A percentile compares a stretch with the other conserved stretches of the same genome.
Conservation (phyloP, 164 flowering plant genomes). For the Annona cherimola region DNA sequence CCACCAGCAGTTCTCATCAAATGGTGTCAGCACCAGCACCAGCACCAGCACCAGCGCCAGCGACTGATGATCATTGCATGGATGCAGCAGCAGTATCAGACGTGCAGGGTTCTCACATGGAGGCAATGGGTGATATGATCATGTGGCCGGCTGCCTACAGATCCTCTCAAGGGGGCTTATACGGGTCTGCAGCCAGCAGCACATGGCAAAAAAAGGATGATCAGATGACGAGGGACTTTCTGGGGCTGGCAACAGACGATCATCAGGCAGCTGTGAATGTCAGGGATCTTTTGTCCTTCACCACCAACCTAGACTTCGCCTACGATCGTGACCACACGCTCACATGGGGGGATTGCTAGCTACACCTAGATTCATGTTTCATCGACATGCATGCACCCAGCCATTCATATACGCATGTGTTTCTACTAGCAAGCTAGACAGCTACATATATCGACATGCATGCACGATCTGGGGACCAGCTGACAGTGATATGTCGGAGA, state of each 20-base stretch:
- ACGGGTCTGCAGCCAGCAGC: slow-evolving; percentile 14
- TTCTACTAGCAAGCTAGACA: too few species aligned
- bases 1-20: slow-evolving; percentile 15
- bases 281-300: slow-evolving; percentile 28
- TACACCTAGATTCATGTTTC: too few species aligned
- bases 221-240: slow-evolving; percentile 72
- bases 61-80: background rate
- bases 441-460: too few species aligned
- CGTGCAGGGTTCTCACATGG: background rate
- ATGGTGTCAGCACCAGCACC: background rate
- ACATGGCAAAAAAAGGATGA: slow-evolving; percentile 39
- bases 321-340: slow-evolving; percentile 31
- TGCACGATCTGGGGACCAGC: too few species aligned
- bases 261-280: slow-evolving; percentile 22
- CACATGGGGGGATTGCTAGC: slow-evolving; percentile 2
- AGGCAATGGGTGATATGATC: slow-evolving; percentile 21
- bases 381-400: too few species aligned
- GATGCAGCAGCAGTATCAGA: background rate
- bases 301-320: slow-evolving; percentile 20
- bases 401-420: too few species aligned
- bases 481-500: too few species aligned
- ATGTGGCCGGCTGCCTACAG: slow-evolving; percentile 4
- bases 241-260: slow-evolving; percentile 42
- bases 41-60: too few species aligned
- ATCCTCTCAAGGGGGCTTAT: slow-evolving; percentile 11